phyloP scores from a whole-genome alignment of 176 grass and related monocot genomes.

The Bolboschoenus planiculmis region DNA sequence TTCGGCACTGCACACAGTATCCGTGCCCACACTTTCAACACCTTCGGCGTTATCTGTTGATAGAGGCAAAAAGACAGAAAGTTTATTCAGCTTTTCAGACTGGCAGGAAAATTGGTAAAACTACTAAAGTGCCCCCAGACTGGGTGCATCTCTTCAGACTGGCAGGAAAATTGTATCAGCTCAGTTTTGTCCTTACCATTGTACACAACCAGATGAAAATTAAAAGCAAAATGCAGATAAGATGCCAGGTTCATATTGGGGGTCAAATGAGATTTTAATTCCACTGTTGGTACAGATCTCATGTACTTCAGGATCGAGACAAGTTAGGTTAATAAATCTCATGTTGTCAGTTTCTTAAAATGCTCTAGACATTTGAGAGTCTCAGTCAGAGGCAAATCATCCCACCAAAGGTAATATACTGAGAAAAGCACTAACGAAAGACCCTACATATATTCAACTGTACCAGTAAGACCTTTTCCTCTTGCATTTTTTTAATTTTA shows the following conservation, averaged over 20 bases:
- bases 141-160: neutral
- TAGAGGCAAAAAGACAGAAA: neutral
- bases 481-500: neutral
- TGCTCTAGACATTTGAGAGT: neutral
- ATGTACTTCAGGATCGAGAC: neutral
- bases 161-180: neutral
- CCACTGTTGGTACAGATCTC: neutral
- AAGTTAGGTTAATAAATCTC: neutral
- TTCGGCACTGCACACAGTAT: constrained; percentile 89
- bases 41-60: constrained; percentile 85
- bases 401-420: neutral
- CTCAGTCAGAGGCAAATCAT: neutral
- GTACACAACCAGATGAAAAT: neutral
- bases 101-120: too few relatives aligned
- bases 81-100: neutral
- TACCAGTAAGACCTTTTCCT: neutral
- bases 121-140: neutral
- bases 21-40: constrained; percentile 90
- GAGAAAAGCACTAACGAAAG: neutral
- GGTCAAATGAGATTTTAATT: neutral
- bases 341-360: neutral
- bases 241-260: neutral
- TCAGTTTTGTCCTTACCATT: neutral
- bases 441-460: neutral
- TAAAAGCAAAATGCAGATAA: neutral